Evolutionary conservation across 2,329 filamentous ascomycete genomes (phyloP).

Genomic region (Boeremia exigua): DNA sequence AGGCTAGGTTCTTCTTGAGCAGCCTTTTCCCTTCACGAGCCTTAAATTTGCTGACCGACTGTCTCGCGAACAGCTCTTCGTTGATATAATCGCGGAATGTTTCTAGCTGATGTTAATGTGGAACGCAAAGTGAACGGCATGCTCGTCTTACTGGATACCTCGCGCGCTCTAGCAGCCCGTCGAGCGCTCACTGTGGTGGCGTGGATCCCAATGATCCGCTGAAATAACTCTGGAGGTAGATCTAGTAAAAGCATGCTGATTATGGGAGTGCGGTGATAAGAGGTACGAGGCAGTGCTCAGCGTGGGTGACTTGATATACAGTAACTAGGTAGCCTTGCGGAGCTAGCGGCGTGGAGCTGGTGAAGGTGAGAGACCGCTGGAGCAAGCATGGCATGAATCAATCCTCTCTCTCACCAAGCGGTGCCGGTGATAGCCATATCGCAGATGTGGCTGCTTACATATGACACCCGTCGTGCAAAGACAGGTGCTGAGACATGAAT

Average conservation of each 20-base stretch:
- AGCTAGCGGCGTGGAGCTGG: too few species aligned
- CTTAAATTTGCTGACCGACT: background rate
- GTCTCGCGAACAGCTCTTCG: background rate
- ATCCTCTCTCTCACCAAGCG: too few species aligned
- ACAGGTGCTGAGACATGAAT: too few species aligned
- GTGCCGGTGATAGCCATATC: too few species aligned
- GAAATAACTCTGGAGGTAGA: conserved; percentile 6
- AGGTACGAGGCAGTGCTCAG: too few species aligned
- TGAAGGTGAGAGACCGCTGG: too few species aligned
- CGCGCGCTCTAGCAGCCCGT: background rate
- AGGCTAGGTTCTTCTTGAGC: conserved; percentile 1
- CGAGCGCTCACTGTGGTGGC: background rate
- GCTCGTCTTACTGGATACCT: background rate
- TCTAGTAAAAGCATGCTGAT: conserved; percentile 2
- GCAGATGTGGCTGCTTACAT: too few species aligned
- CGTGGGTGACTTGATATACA: too few species aligned
- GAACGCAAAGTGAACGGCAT: too few species aligned
- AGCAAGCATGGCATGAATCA: too few species aligned
- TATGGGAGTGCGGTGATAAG: background rate
- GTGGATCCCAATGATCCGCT: background rate
- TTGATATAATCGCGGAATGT: conserved; percentile 4
- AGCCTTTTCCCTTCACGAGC: background rate
- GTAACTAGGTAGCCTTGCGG: too few species aligned
- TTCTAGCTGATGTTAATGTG: background rate
- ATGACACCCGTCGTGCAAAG: too few species aligned